Evolutionary conservation across 2,329 filamentous ascomycete genomes (phyloP).

Genomic region (Penicillium sp.): DNA sequence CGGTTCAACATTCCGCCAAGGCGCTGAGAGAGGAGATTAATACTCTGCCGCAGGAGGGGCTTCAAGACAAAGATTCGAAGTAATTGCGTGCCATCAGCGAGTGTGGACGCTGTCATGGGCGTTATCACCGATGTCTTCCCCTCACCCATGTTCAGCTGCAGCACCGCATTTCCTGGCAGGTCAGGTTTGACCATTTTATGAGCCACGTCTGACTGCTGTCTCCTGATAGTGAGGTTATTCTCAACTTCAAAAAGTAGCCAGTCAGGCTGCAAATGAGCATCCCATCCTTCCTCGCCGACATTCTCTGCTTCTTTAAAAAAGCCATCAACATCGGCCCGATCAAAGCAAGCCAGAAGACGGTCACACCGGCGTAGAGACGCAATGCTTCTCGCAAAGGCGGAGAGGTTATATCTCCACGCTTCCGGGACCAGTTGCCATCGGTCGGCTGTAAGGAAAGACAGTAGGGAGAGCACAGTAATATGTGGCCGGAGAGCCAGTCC

Average conservation of each 20-base stretch:
- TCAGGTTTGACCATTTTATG: background rate
- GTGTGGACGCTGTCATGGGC: background rate
- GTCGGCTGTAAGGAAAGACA: too few species aligned
- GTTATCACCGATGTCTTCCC: background rate
- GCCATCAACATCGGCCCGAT: slow-evolving; percentile 2
- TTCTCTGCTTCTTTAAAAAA: slow-evolving; percentile 6
- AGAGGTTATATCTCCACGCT: too few species aligned
- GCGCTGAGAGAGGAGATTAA: background rate
- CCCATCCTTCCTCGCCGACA: background rate
- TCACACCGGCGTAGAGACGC: too few species aligned
- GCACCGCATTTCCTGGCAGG: background rate
- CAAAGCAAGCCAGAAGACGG: background rate
- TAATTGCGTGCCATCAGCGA: background rate
- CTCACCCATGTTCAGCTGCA: background rate
- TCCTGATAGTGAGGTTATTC: background rate
- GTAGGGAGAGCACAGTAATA: too few species aligned
- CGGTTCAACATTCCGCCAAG: background rate
- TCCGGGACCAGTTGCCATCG: too few species aligned
- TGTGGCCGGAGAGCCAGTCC: too few species aligned
- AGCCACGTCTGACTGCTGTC: background rate
- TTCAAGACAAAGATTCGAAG: background rate
- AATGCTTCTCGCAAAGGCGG: too few species aligned
- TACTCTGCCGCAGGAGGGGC: background rate
- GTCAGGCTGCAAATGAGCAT: background rate
- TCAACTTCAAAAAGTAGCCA: background rate